Evolutionary conservation across 306 rosid species (phyloP), one percentile per base, ranked within the genome.

Genomic region (Prosopis cineraria): DNA sequence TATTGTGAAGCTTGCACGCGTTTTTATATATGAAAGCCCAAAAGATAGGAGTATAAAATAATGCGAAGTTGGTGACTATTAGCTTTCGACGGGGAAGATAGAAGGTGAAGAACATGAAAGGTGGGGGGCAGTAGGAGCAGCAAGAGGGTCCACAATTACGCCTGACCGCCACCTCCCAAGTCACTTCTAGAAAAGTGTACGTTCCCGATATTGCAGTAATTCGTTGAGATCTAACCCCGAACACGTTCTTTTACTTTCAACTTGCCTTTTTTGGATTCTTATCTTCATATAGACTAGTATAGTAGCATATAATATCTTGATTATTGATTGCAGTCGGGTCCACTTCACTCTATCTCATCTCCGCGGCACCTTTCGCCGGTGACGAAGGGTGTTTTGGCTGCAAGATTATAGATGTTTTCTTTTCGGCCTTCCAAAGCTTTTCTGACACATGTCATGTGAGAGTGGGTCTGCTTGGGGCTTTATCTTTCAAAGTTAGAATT

Each of bases 361-460:
- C 55, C 31, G 37, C 62, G 31, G 62, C 79, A 78, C 19, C 81
- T 74, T 78, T 65, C 68, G 39, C 83, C 82, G 79, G 68, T 66
- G 53, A 48, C 52, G 33, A 56, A 64, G 62, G n/a, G 31, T 67
- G 30, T 76, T 33, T 16, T 37, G 17, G 60, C 3, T 25, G 41
- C 2, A 29, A 10, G 60, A 53, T 65, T 71, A 55, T 66, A 40
- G 60, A 73, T 65, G 47, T 56, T n/a, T 16, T 55, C 25, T 22
- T 69, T 12, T 78, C 40, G n/a, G n/a, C 37, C 53, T 80, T 30
- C 71, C 79, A 62, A 37, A 33, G 16, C 34, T 60, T 17, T 39
- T 86, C 98, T 88, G 98, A 88, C 96, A 87, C 24, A 81, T 87
- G 73, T 86, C 97, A 93, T 88, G 96, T 93, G 97, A 83, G 2